phyloP scores from a whole-genome alignment of 768 basidiomycete genomes.

The Phanerochaete carnosa region DNA sequence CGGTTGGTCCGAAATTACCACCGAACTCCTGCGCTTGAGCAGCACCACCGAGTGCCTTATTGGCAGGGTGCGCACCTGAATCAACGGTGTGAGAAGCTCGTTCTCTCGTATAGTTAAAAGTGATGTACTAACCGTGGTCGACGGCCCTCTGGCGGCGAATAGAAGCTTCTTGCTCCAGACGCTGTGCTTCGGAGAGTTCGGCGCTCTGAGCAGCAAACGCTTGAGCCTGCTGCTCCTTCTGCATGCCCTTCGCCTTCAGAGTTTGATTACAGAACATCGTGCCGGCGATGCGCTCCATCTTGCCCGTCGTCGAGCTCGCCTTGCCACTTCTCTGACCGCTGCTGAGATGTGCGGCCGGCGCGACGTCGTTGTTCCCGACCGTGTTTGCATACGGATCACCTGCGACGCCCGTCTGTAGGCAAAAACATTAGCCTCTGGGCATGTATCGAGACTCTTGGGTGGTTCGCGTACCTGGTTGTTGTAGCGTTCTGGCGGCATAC shows the following conservation, averaged over 20 bases:
- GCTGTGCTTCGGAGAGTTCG: slow-evolving; percentile 52
- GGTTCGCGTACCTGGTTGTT: slow-evolving; percentile 1
- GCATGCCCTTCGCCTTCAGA: slow-evolving; percentile 44
- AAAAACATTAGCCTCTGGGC: background rate
- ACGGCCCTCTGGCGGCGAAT: slow-evolving; percentile 50
- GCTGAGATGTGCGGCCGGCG: slow-evolving; percentile 19
- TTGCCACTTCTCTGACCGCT: slow-evolving; percentile 17
- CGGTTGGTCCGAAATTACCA: slow-evolving; percentile 8
- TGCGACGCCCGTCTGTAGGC: background rate
- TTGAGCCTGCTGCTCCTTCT: slow-evolving; percentile 53
- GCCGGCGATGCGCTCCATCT: slow-evolving; percentile 46
- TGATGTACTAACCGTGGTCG: slow-evolving; percentile 37
- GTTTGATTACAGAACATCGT: slow-evolving; percentile 41
- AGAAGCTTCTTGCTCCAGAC: slow-evolving; percentile 47
- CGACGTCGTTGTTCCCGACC: slow-evolving; percentile 15
- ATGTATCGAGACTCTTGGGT: background rate
- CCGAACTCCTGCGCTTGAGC: slow-evolving; percentile 6
- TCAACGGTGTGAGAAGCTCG: background rate
- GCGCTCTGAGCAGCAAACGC: slow-evolving; percentile 41
- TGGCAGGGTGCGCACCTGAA: slow-evolving; percentile 31
- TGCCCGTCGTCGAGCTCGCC: slow-evolving; percentile 40
- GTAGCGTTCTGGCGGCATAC: background rate
- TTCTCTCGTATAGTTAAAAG: background rate
- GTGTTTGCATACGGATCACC: slow-evolving; percentile 13
- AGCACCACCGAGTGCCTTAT: slow-evolving; percentile 27